Percentiles rank a stretch among this genome's conserved stretches.
Evolutionary conservation across 2,329 filamentous ascomycete genomes (phyloP).

Genomic region (Nemania abortiva): DNA sequence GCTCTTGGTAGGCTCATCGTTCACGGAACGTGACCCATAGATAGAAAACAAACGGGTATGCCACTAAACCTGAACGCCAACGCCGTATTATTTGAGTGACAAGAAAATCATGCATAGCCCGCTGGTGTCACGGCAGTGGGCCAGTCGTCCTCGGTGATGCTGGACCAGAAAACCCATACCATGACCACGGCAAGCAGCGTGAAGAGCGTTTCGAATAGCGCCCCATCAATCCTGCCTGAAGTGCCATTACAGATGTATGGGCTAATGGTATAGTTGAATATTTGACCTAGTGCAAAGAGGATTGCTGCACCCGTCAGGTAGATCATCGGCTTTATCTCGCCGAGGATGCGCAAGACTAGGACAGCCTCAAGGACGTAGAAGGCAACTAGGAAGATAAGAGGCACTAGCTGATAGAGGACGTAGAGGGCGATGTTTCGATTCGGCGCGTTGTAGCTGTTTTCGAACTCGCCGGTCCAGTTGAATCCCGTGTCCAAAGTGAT

Average conservation of each 20-base stretch:
- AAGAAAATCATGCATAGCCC: constrained; percentile 54
- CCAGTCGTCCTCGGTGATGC: constrained; percentile 99
- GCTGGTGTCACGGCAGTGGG: constrained; percentile 64
- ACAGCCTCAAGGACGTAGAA: constrained; percentile 88
- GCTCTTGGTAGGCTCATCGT: constrained; percentile 24
- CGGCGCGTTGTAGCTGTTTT: constrained; percentile 67
- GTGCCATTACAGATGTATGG: constrained; percentile 89
- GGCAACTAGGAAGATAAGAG: constrained; percentile 87
- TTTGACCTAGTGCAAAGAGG: constrained; percentile 89
- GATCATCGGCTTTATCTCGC: constrained; percentile 92
- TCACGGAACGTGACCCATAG: constrained; percentile 38
- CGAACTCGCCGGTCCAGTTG: constrained; percentile 83
- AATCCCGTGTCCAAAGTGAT: constrained; percentile 95
- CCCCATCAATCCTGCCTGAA: constrained; percentile 87
- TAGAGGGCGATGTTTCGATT: constrained; percentile 89
- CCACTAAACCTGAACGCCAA: constrained; percentile 51
- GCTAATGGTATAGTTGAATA: constrained; percentile 97
- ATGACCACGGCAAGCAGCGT: constrained; percentile 84
- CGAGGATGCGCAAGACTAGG: constrained; percentile 86
- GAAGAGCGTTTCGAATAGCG: constrained; percentile 93
- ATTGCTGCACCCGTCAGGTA: constrained; percentile 81
- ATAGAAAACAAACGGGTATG: constrained; percentile 52
- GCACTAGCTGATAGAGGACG: constrained; percentile 90
- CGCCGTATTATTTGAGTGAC: constrained; percentile 47
- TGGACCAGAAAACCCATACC: constrained; percentile 97